A percentile compares a stretch with the other conserved stretches of the same genome.
These are phyloP conservation scores for Porphyra umbilicalis DNA, from an alignment of 31 red algal genomes.

Conservation along the genomic window DNA sequence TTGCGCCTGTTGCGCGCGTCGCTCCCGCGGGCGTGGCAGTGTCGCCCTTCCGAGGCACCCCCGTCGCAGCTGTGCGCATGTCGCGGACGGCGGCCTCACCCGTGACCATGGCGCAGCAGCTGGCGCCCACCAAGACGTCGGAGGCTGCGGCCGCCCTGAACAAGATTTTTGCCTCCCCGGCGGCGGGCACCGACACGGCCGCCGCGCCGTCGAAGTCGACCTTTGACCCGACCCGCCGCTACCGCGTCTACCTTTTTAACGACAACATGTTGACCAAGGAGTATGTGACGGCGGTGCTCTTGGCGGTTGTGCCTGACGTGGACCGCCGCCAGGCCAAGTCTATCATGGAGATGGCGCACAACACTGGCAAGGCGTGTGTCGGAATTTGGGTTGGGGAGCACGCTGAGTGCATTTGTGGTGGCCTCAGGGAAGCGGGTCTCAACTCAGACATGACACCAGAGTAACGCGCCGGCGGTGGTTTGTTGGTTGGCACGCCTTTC, in stretches of 20 bases:
- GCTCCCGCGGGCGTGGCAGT: not conserved
- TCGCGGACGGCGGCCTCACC: not conserved
- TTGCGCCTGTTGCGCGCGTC: not conserved
- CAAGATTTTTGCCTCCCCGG: not conserved
- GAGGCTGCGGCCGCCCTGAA: not conserved
- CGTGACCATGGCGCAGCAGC: not conserved
- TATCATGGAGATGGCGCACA: conserved; percentile 34
- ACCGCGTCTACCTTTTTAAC: conserved; percentile 27
- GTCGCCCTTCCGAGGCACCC: not conserved
- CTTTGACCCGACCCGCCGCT: conserved; percentile 18
- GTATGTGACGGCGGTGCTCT: conserved; percentile 13
- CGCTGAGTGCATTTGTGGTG: conserved; percentile 9
- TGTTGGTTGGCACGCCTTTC: too few relatives aligned
- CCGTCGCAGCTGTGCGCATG: not conserved
- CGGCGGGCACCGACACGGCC: not conserved
- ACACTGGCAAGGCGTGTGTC: conserved; percentile 13
- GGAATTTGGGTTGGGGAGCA: conserved; percentile 38
- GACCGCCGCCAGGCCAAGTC: conserved; percentile 7
- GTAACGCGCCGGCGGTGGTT: not conserved
- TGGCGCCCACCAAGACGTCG: not conserved
- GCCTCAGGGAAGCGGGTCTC: not conserved
- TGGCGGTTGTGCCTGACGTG: conserved; percentile 15
- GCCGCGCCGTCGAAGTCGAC: conserved; percentile 4
- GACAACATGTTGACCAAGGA: conserved; percentile 19
- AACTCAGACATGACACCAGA: not conserved